Evolutionary conservation across 2,329 filamentous ascomycete species (phyloP), one percentile per base, ranked within the genome.

Genomic region (Aspergillus cejpii): DNA sequence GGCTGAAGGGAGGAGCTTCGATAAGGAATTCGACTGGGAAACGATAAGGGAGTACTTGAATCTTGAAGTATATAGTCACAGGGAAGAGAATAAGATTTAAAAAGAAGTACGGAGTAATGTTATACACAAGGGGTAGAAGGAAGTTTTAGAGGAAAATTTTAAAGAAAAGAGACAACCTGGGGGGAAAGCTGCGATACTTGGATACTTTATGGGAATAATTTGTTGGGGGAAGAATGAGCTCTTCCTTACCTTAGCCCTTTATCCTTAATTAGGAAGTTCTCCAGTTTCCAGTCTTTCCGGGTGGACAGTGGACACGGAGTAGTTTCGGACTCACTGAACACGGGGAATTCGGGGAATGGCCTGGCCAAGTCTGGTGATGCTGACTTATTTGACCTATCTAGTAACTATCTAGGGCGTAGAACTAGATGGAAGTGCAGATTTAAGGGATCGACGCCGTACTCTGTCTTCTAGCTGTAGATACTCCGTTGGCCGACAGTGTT

Each of bases 191-290:
- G 33, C 40, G 33, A 45, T 47, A 50, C 44, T 49, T 48, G 43
- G 26, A 33, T 24, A 14, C 29, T 37, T 51, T 44, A 39, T 48
- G 44, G 46, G 37, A 42, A n/a, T n/a, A n/a, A n/a, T n/a, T 34
- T 37, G 57, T 60, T 60, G 57, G 56, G 56, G 56, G 52, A 19
- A 39, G 21, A 20, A 39, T 39, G 23, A 44, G 37, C 42, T 31
- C 33, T 31, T 26, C 20, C 31, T 27, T 39, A 24, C 41, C 37
- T 39, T 40, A 40, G 29, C 37, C 41, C 47, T 39, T n/a, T n/a
- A n/a, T n/a, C n/a, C n/a, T n/a, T n/a, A n/a, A n/a, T n/a, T n/a
- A n/a, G n/a, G n/a, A n/a, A n/a, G n/a, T n/a, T n/a, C 41, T 42
- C 34, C 39, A 43, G 40, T 41, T 37, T 36, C 21, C 19, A 31